A percentile compares a stretch with the other conserved stretches of the same genome.
These are phyloP conservation scores for Ophiorrhiza pumila DNA, from an alignment of 257 asterid species.

Conservation along the genomic window DNA sequence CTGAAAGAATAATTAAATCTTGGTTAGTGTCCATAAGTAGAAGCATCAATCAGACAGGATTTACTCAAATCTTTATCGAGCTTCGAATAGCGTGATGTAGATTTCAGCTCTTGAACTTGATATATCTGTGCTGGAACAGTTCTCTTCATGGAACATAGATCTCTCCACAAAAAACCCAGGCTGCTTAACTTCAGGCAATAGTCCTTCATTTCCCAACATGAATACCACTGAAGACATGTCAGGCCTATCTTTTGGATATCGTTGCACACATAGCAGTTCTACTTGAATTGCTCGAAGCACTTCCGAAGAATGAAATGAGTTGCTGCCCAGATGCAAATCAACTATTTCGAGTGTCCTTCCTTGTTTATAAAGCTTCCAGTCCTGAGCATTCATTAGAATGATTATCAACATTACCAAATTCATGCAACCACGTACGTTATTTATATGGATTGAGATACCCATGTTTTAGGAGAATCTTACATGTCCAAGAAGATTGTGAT, in stretches of 20 bases:
- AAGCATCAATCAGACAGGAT: no score
- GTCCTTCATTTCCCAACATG: constrained; percentile 33
- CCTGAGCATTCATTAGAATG: constrained; percentile 19
- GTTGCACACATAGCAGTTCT: constrained; percentile 38
- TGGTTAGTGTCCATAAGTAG: no score
- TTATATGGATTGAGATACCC: no score
- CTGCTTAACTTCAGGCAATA: constrained; percentile 26
- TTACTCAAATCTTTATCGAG: no score
- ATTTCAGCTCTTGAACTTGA: no score
- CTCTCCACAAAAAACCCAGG: constrained; percentile 36
- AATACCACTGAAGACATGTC: constrained; percentile 31
- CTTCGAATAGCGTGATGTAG: no score
- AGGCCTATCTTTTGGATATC: constrained; percentile 35
- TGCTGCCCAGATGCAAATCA: constrained; percentile 13
- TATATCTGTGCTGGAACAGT: no score
- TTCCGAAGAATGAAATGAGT: constrained; percentile 13
- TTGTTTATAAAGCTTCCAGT: constrained; percentile 30
- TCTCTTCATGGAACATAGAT: no score
- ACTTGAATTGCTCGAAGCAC: constrained; percentile 22
- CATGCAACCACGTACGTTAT: no score
- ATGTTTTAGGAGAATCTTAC: constrained; percentile 20
- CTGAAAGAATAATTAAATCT: no score
- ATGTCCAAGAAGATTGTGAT: constrained; percentile 32
- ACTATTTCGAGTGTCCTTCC: constrained; percentile 27
- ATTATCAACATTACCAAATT: background rate